Base-by-base conservation (phyloP, 805 yeast species). In the Candida ovalis region DNA sequence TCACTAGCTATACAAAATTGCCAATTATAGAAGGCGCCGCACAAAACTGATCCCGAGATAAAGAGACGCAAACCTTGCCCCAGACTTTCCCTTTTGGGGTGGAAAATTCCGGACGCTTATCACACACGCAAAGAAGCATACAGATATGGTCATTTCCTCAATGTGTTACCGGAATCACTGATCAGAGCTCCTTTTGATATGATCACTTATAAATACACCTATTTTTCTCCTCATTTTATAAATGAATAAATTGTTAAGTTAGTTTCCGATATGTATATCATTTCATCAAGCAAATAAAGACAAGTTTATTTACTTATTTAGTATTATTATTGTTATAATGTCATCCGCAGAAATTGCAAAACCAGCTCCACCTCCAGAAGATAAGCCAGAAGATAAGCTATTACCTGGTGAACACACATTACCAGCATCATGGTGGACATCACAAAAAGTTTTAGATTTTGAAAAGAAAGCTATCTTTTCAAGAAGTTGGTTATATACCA, bases 391-490 rank as follows among this genome's bases (percentile, higher is more conserved):
- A n/a, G 71, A 62, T n/a, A 60, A 56, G 36, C 50, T 65, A 32
- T 52, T 66, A 33, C 73, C 72, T 21, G 73, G 74, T 25, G 68
- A 68, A 50, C 80, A 80, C 63, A 80, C 86, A 0, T 70, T 80
- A 41, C 86, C 86, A 25, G 81, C 85, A 10, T 76, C 82, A 18
- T 80, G 85, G 85, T 80, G 84, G 84, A 76, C 78, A 18, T 77
- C 82, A 10, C 78, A 76, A 47, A 76, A 76, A 50, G 75, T 80
- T 42, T 76, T 76, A 57, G 84, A 80, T 40, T 67, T 79, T 48
- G 86, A 80, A 59, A 80, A 77, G 56, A 69, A 82, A 56, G 74
- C 84, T 15, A 71, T 80, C 50, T 80, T 80, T 63, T 70, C 74
- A 57, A 74, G 77, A 59, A 67, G 81, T 24, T 80, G 86, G 86